Conservation (phyloP, 106 monocot species). For the Dendrobium catenatum region DNA sequence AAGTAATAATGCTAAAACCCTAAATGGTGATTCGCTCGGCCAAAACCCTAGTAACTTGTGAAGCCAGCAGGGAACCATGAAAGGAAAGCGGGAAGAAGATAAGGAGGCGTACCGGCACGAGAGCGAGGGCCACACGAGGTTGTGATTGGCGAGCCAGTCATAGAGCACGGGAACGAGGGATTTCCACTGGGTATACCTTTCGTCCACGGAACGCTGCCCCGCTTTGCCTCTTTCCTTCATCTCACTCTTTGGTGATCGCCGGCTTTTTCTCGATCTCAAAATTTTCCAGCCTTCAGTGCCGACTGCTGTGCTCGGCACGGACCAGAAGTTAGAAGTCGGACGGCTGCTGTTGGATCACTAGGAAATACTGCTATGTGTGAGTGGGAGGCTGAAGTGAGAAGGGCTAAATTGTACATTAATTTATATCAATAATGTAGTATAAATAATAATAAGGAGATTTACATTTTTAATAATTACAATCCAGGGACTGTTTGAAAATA, state of each 20-base stretch:
- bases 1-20: background rate
- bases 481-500: no score
- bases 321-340: no score
- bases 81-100: background rate
- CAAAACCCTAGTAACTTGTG: background rate
- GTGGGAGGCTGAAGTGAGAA: no score
- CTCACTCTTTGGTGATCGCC: constrained; percentile 3
- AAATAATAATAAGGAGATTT: no score
- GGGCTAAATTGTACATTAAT: no score
- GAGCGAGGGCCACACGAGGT: constrained; percentile 96
- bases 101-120: constrained; percentile 63
- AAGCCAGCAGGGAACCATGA: background rate
- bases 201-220: constrained; percentile 42
- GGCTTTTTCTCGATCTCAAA: background rate
- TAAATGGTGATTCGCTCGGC: background rate
- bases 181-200: constrained; percentile 95
- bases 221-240: constrained; percentile 61
- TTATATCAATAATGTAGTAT: no score
- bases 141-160: constrained; percentile 98
- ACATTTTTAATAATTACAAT: no score
- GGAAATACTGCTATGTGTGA: no score
- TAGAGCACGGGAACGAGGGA: constrained; percentile 91
- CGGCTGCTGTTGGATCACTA: no score
- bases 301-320: no score
- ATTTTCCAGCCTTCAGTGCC: background rate